Evolutionary conservation across 2,329 filamentous ascomycete species (phyloP).

Genomic region (Diaporthe ampelina): DNA sequence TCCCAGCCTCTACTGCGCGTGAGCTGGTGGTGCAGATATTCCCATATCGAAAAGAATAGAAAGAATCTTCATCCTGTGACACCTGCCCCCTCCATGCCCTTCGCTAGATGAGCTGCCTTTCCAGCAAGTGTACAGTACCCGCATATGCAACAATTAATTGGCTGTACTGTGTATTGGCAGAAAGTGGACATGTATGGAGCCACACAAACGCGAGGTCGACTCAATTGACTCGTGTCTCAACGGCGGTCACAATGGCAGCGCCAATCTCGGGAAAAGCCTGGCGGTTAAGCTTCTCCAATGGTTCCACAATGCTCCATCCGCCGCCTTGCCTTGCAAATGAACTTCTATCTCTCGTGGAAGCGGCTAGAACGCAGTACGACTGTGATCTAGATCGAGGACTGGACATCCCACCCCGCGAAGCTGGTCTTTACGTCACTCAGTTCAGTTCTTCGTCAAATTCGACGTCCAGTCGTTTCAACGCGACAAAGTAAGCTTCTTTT

Average conservation of each 20-base stretch:
- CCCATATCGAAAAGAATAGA: background rate
- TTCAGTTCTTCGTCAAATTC: conserved; percentile 43
- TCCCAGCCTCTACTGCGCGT: background rate
- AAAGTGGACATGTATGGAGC: background rate
- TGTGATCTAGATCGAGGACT: background rate
- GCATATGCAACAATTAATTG: background rate
- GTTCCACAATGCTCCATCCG: background rate
- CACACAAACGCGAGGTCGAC: background rate
- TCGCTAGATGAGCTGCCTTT: background rate
- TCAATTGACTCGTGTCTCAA: background rate
- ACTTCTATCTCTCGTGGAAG: background rate
- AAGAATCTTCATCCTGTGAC: background rate
- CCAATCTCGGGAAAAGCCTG: background rate
- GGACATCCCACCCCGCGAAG: background rate
- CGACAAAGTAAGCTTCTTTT: conserved; percentile 89
- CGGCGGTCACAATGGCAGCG: background rate
- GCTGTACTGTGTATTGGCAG: no score
- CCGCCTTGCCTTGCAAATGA: no score
- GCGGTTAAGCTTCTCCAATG: background rate
- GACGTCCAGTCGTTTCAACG: conserved; percentile 74
- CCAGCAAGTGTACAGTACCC: background rate
- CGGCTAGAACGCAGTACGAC: background rate
- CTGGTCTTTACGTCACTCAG: background rate
- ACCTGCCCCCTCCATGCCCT: background rate
- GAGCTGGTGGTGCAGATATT: background rate